Conservation (phyloP, 78 protist genomes). For the Emiliania huxleyi region DNA sequence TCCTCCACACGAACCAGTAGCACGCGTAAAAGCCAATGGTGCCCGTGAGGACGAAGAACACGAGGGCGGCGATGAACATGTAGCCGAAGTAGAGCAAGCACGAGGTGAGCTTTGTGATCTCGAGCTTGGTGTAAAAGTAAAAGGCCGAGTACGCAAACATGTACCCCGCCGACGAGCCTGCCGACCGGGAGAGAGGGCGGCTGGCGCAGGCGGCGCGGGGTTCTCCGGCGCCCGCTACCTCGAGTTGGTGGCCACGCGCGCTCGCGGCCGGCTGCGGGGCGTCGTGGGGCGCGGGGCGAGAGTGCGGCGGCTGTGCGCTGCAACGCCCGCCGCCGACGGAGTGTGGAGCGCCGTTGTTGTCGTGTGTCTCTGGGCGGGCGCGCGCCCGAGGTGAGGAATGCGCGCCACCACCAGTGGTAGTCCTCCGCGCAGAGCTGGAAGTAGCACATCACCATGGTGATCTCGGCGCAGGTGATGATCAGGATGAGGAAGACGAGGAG, state of each 20-base stretch:
- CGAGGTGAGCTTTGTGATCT: constrained; percentile 48
- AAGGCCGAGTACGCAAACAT: constrained; percentile 84
- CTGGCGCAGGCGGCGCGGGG: too few relatives aligned
- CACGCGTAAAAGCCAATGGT: constrained; percentile 47
- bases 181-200: too few relatives aligned
- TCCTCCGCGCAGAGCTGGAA: constrained; percentile 74
- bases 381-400: constrained; percentile 87
- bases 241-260: too few relatives aligned
- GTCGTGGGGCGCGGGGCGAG: too few relatives aligned
- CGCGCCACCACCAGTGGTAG: constrained; percentile 93
- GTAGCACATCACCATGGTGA: constrained; percentile 90
- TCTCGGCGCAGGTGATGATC: constrained; percentile 85
- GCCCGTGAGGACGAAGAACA: constrained; percentile 48
- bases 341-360: too few relatives aligned
- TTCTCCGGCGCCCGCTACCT: too few relatives aligned
- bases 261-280: too few relatives aligned
- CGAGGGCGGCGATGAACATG: constrained; percentile 1
- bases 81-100: constrained; percentile 43
- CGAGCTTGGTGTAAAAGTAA: constrained; percentile 76
- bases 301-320: too few relatives aligned
- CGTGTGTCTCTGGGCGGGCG: too few relatives aligned
- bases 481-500: constrained; percentile 87
- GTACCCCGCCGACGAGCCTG: constrained; percentile 79
- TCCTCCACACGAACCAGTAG: constrained; percentile 37
- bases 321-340: too few relatives aligned